Conservation (phyloP, 176 grass and related monocot species). For the Bothriochloa decipiens region DNA sequence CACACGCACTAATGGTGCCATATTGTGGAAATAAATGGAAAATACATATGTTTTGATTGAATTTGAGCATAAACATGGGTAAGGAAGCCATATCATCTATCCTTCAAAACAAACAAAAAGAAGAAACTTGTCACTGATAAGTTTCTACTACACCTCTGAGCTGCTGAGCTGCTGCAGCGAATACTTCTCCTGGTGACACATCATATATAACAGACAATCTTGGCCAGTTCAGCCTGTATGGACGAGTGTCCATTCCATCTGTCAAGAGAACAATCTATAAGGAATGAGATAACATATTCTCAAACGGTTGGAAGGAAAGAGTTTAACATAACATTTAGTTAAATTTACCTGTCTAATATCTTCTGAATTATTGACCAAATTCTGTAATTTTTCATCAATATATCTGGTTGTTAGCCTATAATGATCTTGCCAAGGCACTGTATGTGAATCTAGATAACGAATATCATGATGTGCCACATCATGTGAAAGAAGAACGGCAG, state of each 20-base stretch:
- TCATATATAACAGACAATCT: constrained; percentile 71
- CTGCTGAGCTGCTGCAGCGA: constrained; percentile 48
- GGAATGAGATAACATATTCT: constrained; percentile 62
- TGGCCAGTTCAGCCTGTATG: constrained; percentile 92
- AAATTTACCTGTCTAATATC: constrained; percentile 81
- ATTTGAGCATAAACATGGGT: constrained; percentile 2
- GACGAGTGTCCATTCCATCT: constrained; percentile 98
- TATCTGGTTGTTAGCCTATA: constrained; percentile 82
- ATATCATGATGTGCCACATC: constrained; percentile 31
- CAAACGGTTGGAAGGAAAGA: constrained; percentile 19
- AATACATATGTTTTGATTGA: neutral
- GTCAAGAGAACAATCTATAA: constrained; percentile 95
- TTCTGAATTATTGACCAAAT: constrained; percentile 57
- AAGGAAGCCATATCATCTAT: neutral
- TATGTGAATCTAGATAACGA: constrained; percentile 32
- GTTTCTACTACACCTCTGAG: constrained; percentile 63
- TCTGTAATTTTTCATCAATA: constrained; percentile 79
- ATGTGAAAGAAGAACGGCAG: constrained; percentile 70
- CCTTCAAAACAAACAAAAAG: constrained; percentile 14
- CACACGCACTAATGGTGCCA: neutral
- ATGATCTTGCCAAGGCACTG: constrained; percentile 26
- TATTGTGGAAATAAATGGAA: neutral
- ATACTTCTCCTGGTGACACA: constrained; percentile 72
- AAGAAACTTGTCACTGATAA: constrained; percentile 14
- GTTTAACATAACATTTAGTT: constrained; percentile 24